Percentiles rank a stretch among this genome's conserved stretches.
Conservation (phyloP, 306 rosid species). For the Oxytropis ochrocephala region DNA sequence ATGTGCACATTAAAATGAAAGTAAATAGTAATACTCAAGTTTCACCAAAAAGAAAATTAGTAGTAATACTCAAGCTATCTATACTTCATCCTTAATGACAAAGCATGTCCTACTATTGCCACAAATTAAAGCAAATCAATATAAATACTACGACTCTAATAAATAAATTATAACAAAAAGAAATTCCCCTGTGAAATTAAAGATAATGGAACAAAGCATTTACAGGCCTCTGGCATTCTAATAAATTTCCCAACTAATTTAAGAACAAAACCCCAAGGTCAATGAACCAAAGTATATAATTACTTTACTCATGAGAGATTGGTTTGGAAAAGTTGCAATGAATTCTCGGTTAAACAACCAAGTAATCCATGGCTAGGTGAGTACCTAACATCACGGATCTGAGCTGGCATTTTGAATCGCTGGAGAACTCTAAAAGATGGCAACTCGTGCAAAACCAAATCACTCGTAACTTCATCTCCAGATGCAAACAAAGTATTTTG, state of each 20-base stretch:
- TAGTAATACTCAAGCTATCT: too few species aligned
- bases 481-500: slow-evolving; percentile 52
- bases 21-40: too few species aligned
- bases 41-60: too few species aligned
- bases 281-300: background rate
- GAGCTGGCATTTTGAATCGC: slow-evolving; percentile 40
- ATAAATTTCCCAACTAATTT: background rate
- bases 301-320: slow-evolving; percentile 30
- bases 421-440: slow-evolving; percentile 60
- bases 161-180: background rate
- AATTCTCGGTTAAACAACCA: slow-evolving; percentile 51
- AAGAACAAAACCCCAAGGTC: background rate
- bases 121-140: background rate
- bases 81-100: background rate
- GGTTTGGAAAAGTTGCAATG: slow-evolving; percentile 54
- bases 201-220: background rate
- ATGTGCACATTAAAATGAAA: too few species aligned
- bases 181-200: background rate
- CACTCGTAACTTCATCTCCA: slow-evolving; percentile 46
- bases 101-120: background rate
- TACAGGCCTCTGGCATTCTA: background rate
- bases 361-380: slow-evolving; percentile 50
- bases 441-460: slow-evolving; percentile 65
- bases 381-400: slow-evolving; percentile 64
- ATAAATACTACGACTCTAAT: background rate